A percentile compares a stretch with the other conserved stretches of the same genome.
These are phyloP conservation scores for Epicoccum sorghinum DNA, from an alignment of 2,329 filamentous ascomycete genomes.

Conservation along the genomic window DNA sequence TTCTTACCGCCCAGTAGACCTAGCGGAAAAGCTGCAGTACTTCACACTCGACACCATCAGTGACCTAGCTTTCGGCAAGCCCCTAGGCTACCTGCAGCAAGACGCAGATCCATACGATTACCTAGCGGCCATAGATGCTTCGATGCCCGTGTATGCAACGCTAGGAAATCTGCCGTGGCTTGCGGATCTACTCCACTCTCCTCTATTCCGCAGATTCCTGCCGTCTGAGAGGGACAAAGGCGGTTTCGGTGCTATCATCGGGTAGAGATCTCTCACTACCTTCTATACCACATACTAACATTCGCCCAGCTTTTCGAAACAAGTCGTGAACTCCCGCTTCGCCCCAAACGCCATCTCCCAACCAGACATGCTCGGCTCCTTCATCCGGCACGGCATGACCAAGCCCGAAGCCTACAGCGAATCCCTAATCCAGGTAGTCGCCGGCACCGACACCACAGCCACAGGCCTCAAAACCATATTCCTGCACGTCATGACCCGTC, in stretches of 20 bases:
- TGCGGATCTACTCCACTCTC: slow-evolving; percentile 23
- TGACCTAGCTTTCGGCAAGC: slow-evolving; percentile 57
- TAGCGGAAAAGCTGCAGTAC: slow-evolving; percentile 56
- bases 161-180: slow-evolving; percentile 21
- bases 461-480: slow-evolving; percentile 59
- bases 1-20: slow-evolving; percentile 49
- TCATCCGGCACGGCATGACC: slow-evolving; percentile 53
- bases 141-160: slow-evolving; percentile 14
- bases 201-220: slow-evolving; percentile 20
- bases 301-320: slow-evolving; percentile 48
- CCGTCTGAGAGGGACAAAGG: slow-evolving; percentile 52
- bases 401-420: slow-evolving; percentile 52
- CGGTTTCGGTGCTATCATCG: slow-evolving; percentile 48
- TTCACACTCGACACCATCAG: slow-evolving; percentile 62
- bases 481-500: slow-evolving; percentile 57
- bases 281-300: not conserved
- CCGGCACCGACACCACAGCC: slow-evolving; percentile 63
- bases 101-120: slow-evolving; percentile 56
- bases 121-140: slow-evolving; percentile 51
- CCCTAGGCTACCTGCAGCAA: slow-evolving; percentile 57
- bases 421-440: slow-evolving; percentile 55
- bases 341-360: slow-evolving; percentile 49
- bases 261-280: slow-evolving; percentile 15
- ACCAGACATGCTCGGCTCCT: slow-evolving; percentile 59
- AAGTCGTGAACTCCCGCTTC: slow-evolving; percentile 56